Percentiles rank a stretch among this genome's conserved stretches.
Conservation (phyloP, 1,139 yeast genomes). For the Zhuliangozyma blackwelliae region DNA sequence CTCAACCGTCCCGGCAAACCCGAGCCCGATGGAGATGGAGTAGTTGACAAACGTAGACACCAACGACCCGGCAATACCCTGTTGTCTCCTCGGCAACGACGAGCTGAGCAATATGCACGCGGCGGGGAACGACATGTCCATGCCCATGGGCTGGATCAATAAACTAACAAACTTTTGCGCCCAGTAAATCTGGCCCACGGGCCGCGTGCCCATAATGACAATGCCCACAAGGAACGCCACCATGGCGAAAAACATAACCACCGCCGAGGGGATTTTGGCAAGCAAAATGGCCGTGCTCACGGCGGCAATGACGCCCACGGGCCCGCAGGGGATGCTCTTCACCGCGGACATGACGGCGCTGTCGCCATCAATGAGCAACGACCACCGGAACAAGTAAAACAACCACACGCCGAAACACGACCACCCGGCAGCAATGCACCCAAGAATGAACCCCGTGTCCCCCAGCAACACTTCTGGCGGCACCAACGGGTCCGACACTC, state of each 20-base stretch:
- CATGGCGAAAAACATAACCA: slow-evolving; percentile 45
- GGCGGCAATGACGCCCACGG: slow-evolving; percentile 47
- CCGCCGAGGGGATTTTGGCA: slow-evolving; percentile 32
- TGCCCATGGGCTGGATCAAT: slow-evolving; percentile 50
- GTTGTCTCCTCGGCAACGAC: slow-evolving; percentile 49
- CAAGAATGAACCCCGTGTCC: slow-evolving; percentile 43
- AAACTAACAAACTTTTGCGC: slow-evolving; percentile 47
- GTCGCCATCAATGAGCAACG: slow-evolving; percentile 24
- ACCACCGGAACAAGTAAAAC: slow-evolving; percentile 39
- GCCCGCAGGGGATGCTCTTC: slow-evolving; percentile 33
- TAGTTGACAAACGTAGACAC: slow-evolving; percentile 60
- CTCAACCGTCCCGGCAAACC: slow-evolving; percentile 62
- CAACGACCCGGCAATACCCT: slow-evolving; percentile 64
- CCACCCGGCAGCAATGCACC: slow-evolving; percentile 56
- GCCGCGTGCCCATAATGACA: slow-evolving; percentile 41
- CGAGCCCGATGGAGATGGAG: slow-evolving; percentile 59
- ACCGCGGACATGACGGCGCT: slow-evolving; percentile 36
- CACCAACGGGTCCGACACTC: slow-evolving; percentile 40
- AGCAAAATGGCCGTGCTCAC: slow-evolving; percentile 37
- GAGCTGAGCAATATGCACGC: slow-evolving; percentile 50
- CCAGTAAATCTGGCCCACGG: slow-evolving; percentile 49
- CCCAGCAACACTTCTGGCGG: slow-evolving; percentile 40
- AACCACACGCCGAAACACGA: slow-evolving; percentile 59
- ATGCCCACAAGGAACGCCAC: slow-evolving; percentile 37
- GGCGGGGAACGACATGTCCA: slow-evolving; percentile 67